A percentile compares a stretch with the other conserved stretches of the same genome.
Evolutionary conservation across 345 rosid genomes (phyloP).

Genomic region (Hibiscus mutabilis): DNA sequence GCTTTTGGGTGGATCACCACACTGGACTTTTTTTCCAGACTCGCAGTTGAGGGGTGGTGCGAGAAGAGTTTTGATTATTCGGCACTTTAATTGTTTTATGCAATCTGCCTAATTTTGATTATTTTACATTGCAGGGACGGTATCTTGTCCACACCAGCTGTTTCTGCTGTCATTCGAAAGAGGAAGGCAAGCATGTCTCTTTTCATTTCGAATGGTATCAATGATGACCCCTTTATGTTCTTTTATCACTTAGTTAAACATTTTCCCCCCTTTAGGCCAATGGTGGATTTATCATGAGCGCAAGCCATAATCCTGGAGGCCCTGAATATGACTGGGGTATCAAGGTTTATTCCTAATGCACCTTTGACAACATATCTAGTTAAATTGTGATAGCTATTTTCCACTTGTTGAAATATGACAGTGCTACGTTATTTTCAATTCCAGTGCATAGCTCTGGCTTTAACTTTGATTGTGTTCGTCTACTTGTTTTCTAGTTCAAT

Average conservation of each 20-base stretch:
- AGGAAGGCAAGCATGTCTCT: slow-evolving; percentile 45
- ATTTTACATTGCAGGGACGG: slow-evolving; percentile 56
- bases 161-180: slow-evolving; percentile 84
- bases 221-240: background rate
- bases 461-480: slow-evolving; percentile 5
- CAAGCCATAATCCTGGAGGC: slow-evolving; percentile 96
- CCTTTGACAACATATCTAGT: slow-evolving; percentile 1
- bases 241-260: slow-evolving; percentile 1
- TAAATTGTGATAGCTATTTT: slow-evolving; percentile 1
- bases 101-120: background rate
- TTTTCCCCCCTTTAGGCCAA: slow-evolving; percentile 45
- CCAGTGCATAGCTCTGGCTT: background rate
- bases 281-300: slow-evolving; percentile 97
- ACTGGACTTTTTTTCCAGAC: no score
- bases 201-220: background rate
- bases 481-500: slow-evolving; percentile 52
- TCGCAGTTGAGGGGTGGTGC: no score
- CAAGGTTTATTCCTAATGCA: slow-evolving; percentile 47
- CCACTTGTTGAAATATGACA: background rate
- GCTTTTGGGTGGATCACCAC: background rate
- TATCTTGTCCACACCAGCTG: slow-evolving; percentile 80
- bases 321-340: slow-evolving; percentile 96
- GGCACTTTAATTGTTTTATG: background rate
- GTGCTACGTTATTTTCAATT: background rate
- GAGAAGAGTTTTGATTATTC: no score